Evolutionary conservation across 2,329 filamentous ascomycete species (phyloP).

Genomic region (Fusarium torreyae): DNA sequence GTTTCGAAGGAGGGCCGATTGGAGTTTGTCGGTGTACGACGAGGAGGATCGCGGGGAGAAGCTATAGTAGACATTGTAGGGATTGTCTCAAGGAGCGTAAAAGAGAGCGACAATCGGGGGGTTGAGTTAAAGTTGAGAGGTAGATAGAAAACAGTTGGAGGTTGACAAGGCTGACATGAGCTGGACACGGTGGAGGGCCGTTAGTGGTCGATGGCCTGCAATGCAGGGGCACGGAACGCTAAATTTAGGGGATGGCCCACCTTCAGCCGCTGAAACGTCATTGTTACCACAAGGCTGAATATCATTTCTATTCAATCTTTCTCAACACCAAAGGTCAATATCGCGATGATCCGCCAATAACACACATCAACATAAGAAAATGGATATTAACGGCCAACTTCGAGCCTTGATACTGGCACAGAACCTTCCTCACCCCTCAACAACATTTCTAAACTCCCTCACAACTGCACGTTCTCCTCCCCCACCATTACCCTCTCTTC

Average conservation of each 20-base stretch:
- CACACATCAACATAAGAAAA: conserved; percentile 24
- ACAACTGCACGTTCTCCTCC: conserved; percentile 68
- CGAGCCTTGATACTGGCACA: conserved; percentile 65
- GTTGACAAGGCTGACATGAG: conserved; percentile 35
- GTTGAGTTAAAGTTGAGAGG: background rate
- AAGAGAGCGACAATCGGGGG: background rate
- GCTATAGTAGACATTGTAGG: conserved; percentile 76
- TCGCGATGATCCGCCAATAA: conserved; percentile 19
- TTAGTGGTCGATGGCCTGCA: conserved; percentile 36
- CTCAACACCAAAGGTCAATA: conserved; percentile 26
- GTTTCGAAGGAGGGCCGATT: conserved; percentile 80
- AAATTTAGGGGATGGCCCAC: conserved; percentile 39
- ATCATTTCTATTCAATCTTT: conserved; percentile 4
- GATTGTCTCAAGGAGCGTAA: background rate
- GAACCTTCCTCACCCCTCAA: conserved; percentile 67
- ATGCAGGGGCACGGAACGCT: conserved; percentile 35
- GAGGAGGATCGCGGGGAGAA: conserved; percentile 72
- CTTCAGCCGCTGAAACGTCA: conserved; percentile 48
- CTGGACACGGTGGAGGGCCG: conserved; percentile 42
- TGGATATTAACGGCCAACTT: conserved; percentile 64
- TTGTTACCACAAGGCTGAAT: conserved; percentile 41
- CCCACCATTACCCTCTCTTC: conserved; percentile 77
- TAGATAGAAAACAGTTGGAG: conserved; percentile 13
- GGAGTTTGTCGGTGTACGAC: conserved; percentile 78
- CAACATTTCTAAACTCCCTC: conserved; percentile 75